Conservation (phyloP, 306 rosid species). For the Carpinus fangiana region DNA sequence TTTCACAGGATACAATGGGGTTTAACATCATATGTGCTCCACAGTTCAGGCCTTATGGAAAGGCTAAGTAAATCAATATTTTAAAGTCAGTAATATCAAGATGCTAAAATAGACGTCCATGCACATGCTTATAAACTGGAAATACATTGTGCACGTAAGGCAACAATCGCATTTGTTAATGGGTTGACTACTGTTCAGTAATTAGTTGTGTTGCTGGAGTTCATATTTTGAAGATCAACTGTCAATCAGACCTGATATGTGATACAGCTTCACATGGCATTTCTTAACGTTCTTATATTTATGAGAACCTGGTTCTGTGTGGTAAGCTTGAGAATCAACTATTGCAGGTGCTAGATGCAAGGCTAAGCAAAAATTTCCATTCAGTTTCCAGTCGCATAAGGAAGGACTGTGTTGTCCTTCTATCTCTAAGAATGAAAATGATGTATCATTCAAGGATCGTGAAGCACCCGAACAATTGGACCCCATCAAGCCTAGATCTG, state of each 20-base stretch:
- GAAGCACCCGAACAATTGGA: conserved; percentile 44
- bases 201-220: background rate
- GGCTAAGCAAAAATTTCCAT: conserved; percentile 50
- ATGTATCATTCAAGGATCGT: conserved; percentile 21
- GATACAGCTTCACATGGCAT: background rate
- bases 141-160: background rate
- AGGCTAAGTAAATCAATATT: background rate
- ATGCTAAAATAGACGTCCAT: background rate
- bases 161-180: background rate
- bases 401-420: conserved; percentile 33
- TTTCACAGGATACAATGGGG: background rate
- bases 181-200: background rate
- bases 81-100: background rate
- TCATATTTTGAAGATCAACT: background rate
- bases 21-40: background rate
- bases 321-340: too few species aligned
- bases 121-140: background rate
- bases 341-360: conserved; percentile 58
- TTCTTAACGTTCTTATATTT: background rate
- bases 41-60: background rate
- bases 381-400: conserved; percentile 37
- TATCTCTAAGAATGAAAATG: conserved; percentile 28
- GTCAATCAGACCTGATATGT: background rate
- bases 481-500: conserved; percentile 27
- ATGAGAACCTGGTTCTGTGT: too few species aligned